Base-by-base conservation (phyloP, 306 rosid genomes). In the Prunus mongolica region DNA sequence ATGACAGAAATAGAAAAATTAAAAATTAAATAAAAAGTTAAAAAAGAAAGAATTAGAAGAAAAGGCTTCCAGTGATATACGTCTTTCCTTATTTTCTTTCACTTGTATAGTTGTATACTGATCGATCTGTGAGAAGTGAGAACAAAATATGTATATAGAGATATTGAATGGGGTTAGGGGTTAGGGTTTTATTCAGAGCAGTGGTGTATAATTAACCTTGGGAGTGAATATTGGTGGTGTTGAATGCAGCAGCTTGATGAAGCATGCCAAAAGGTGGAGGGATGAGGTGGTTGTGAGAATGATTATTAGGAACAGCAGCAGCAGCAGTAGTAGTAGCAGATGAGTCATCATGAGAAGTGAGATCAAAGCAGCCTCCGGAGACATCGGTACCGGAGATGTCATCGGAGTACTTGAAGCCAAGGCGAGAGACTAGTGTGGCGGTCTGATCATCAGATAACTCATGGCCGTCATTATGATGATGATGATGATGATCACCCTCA, bases 241-340 rank as follows among this genome's bases (percentile, higher is more conserved):
- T 84, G 82, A 84, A 84, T 8, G 90, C 45, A 3, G 74, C 41
- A 47, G 45, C 61, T 8, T 65, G 67, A 63, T 63, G 67, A 60
- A 81, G 86, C 1, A 88, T 84, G 65, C 71, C 85, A 75, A 89
- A 93, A 75, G 86, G 74, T 50, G 96, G 84, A 64, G 84, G 93
- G 57, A 38, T 38, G 44, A 82, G 89, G 65, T 82, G 87, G 74
- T 84, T 85, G 82, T 87, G 84, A 22, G 91, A 86, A 55, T 60
- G 65, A 60, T 25, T 16, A 13, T 60, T 28, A 30, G 41, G 20
- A 13, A 19, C 44, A 30, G 45, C 22, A 63, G 67, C 7, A 52
- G n/a, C 7, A 52, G n/a, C 15, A 52, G 57, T 4, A 52, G 57
- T 52, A 63, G 45, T 63, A 7, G 67, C 45, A 1, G 67, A 27